phyloP scores from a whole-genome alignment of 73 alveolate genomes.

The Tetrahymena elliotti region DNA sequence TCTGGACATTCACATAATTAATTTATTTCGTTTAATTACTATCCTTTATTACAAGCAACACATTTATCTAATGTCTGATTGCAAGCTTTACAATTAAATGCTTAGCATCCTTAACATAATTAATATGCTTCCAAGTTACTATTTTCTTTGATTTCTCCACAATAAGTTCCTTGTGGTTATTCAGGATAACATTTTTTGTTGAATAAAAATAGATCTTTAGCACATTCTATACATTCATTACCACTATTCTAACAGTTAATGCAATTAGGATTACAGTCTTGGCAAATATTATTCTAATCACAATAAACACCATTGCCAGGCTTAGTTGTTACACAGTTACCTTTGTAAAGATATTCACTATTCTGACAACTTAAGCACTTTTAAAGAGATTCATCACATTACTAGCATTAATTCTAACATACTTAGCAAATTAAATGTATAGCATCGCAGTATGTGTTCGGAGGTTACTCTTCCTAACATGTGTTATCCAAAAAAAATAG shows the following conservation, averaged over 20 bases:
- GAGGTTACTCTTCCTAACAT: not conserved
- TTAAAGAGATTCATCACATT: not conserved
- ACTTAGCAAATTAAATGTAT: not conserved
- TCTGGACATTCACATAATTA: not conserved
- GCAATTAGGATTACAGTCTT: not conserved
- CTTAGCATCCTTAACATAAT: not conserved
- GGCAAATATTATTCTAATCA: not conserved
- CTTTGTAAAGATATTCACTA: not conserved
- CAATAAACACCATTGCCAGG: not conserved
- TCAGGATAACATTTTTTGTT: not conserved
- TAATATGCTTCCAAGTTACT: not conserved
- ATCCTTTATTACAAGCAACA: not conserved
- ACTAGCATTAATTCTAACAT: not conserved
- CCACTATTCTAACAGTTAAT: not conserved
- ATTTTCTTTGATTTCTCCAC: not conserved
- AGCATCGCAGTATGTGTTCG: not conserved
- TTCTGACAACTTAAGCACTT: not conserved
- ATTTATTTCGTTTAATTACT: too few relatives aligned
- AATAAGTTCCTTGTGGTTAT: not conserved
- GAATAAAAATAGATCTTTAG: not conserved
- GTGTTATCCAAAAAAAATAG: not conserved
- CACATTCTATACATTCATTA: not conserved
- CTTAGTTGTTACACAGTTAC: not conserved
- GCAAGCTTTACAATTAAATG: not conserved
- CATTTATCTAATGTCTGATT: not conserved